Evolutionary conservation across 176 grass and related monocot genomes (phyloP).

Genomic region (Puya raimondii): DNA sequence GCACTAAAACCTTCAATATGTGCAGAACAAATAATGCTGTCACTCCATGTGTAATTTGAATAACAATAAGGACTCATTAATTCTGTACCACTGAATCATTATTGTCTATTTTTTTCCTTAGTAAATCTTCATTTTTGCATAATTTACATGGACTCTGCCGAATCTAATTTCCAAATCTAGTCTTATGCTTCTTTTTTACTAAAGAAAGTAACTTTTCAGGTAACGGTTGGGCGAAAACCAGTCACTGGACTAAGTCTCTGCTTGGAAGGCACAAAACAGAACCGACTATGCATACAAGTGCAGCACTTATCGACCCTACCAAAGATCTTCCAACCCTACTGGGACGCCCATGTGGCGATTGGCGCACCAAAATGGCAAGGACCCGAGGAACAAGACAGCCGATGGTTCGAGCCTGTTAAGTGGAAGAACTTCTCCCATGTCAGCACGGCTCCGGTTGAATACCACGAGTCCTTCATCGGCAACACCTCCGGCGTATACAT

Average conservation of each 20-base stretch:
- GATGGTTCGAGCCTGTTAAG: conserved; percentile 64
- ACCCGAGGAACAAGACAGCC: conserved; percentile 61
- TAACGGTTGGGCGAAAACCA: conserved; percentile 50
- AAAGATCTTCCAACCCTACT: conserved; percentile 56
- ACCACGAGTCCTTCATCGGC: conserved; percentile 24
- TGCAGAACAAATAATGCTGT: too few relatives aligned
- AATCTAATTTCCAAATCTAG: too few relatives aligned
- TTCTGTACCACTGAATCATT: too few relatives aligned
- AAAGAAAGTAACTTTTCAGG: conserved; percentile 31
- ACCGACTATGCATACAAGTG: conserved; percentile 43
- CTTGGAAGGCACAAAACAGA: conserved; percentile 53
- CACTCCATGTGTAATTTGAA: too few relatives aligned
- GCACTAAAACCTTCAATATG: too few relatives aligned
- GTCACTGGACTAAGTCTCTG: conserved; percentile 47
- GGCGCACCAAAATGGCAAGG: conserved; percentile 59
- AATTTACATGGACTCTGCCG: too few relatives aligned
- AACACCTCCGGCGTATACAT: conserved; percentile 33
- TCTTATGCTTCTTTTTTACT: not conserved
- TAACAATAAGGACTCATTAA: too few relatives aligned
- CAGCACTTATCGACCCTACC: conserved; percentile 50
- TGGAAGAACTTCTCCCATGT: conserved; percentile 65
- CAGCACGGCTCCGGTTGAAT: conserved; percentile 48
- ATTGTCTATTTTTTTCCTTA: too few relatives aligned
- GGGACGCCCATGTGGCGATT: conserved; percentile 46
- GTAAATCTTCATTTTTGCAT: too few relatives aligned